Evolutionary conservation across 257 asterid species (phyloP), one percentile per base, ranked within the genome.

Genomic region (Solanum pimpinellifolium): DNA sequence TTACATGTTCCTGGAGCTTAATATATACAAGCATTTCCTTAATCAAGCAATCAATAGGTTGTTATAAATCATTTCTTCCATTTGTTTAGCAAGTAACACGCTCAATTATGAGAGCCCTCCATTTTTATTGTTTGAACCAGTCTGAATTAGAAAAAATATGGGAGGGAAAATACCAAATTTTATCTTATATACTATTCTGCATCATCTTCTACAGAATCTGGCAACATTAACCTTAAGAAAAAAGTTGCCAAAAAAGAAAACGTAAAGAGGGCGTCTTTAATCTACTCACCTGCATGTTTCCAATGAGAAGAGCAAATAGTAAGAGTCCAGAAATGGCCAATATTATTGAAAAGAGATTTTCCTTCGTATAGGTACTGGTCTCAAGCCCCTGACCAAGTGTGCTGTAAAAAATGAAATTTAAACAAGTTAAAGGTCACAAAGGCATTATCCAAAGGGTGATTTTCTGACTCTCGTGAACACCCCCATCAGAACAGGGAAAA

Each of bases 361-460:
- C 99, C 83, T 94, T 94, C 5, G 98, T 96, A 89, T 95, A 95
- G 35, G 98, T 95, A 88, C 99, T 95, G 72, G 99, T 95, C 75
- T 88, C 62, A 56, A 95, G 99, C 91, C 99, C 99, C 93, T 97
- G 99, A 78, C 98, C 99, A 86, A 95, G 95, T 65, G 99, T 94
- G 89, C 99, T 97, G 93, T 85, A 74, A 49, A 87, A 37, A 87
- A 44, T 70, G 59, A 83, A 85, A 90, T 56, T 74, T 7, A 46
- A 27, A 85, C 39, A 20, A 76, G 86, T 84, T 68, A 69, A 80
- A 42, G 69, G 27, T 80, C 85, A 31, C 21, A 23, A 46, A 37
- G 41, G 68, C 84, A 46, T 80, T 47, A 42, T 42, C 62, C 60
- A 77, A 46, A 80, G 84, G 84, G 44, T 47, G 84, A 80, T 29